A percentile compares a stretch with the other conserved stretches of the same genome.
Evolutionary conservation across 805 yeast species (phyloP).

Genomic region (Metschnikowia drakensbergensis): DNA sequence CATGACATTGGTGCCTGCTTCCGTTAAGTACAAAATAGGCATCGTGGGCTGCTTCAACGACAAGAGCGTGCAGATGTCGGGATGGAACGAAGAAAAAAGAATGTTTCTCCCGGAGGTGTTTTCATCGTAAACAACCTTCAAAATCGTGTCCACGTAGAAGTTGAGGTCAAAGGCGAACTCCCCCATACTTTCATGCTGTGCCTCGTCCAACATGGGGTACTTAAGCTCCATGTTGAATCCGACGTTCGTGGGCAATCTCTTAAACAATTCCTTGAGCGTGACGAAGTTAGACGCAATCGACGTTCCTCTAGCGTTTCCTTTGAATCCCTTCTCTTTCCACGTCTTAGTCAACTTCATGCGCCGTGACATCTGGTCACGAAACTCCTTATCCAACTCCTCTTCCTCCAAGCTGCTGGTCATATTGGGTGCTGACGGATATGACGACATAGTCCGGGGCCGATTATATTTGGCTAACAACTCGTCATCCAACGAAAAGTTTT

Average conservation of each 20-base stretch:
- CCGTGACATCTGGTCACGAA: slow-evolving; percentile 41
- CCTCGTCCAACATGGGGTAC: slow-evolving; percentile 93
- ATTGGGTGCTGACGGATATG: slow-evolving; percentile 34
- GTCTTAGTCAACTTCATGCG: slow-evolving; percentile 87
- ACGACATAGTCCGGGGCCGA: slow-evolving; percentile 40
- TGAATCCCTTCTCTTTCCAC: slow-evolving; percentile 78
- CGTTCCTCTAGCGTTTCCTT: slow-evolving; percentile 88
- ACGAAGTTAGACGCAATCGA: slow-evolving; percentile 91
- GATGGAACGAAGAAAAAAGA: slow-evolving; percentile 90
- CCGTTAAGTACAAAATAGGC: slow-evolving; percentile 87
- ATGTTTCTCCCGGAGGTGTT: slow-evolving; percentile 77
- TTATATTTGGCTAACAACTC: slow-evolving; percentile 30
- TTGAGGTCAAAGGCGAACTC: slow-evolving; percentile 79
- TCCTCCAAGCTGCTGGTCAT: slow-evolving; percentile 21
- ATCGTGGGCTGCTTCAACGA: slow-evolving; percentile 91
- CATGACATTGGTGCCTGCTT: slow-evolving; percentile 80
- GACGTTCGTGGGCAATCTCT: slow-evolving; percentile 72
- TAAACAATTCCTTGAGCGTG: slow-evolving; percentile 78
- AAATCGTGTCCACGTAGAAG: slow-evolving; percentile 82
- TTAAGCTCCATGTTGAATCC: slow-evolving; percentile 95
- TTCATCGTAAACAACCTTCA: slow-evolving; percentile 71
- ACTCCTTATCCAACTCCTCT: slow-evolving; percentile 38
- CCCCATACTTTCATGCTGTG: slow-evolving; percentile 84
- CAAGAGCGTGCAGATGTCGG: slow-evolving; percentile 81
- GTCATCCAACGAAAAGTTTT: slow-evolving; percentile 33